These are phyloP conservation scores for Exophiala aquamarina DNA, from an alignment of 2,329 filamentous ascomycete species.

Conservation along the genomic window DNA sequence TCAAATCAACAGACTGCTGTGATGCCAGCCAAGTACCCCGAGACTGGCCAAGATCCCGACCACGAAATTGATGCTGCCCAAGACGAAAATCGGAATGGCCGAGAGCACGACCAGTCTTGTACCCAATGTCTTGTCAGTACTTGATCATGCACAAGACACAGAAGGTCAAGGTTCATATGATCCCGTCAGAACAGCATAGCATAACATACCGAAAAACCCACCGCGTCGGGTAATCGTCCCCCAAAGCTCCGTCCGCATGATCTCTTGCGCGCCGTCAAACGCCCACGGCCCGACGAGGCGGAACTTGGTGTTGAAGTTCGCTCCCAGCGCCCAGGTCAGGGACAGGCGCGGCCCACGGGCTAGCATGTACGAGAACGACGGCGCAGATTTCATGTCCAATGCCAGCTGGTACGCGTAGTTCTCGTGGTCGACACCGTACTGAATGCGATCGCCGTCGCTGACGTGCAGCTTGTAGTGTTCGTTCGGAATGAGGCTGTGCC, in stretches of 20 bases:
- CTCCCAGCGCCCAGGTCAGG: conserved; percentile 5
- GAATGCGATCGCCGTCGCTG: conserved; percentile 1
- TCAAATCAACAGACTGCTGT: no score
- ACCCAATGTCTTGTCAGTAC: no score
- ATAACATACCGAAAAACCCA: no score
- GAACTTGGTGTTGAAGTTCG: conserved; percentile 11
- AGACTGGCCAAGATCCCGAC: no score
- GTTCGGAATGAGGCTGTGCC: not conserved
- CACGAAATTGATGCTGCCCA: no score
- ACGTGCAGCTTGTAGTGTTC: conserved; percentile 8
- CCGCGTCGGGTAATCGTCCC: not conserved
- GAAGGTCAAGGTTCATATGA: no score
- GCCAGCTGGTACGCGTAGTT: conserved; percentile 11
- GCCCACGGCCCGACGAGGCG: conserved; percentile 7
- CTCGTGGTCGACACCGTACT: conserved; percentile 10
- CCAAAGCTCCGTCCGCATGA: conserved; percentile 7
- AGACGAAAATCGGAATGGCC: no score
- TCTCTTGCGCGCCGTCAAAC: conserved; percentile 5
- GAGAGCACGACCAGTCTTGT: no score
- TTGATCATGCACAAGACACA: no score
- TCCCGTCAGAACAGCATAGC: no score
- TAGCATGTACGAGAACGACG: conserved; percentile 2
- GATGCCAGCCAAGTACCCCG: no score
- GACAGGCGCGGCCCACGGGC: conserved; percentile 1
- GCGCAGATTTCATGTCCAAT: conserved; percentile 8